phyloP scores from a whole-genome alignment of 768 basidiomycete species.

The Myochromella boudieri region DNA sequence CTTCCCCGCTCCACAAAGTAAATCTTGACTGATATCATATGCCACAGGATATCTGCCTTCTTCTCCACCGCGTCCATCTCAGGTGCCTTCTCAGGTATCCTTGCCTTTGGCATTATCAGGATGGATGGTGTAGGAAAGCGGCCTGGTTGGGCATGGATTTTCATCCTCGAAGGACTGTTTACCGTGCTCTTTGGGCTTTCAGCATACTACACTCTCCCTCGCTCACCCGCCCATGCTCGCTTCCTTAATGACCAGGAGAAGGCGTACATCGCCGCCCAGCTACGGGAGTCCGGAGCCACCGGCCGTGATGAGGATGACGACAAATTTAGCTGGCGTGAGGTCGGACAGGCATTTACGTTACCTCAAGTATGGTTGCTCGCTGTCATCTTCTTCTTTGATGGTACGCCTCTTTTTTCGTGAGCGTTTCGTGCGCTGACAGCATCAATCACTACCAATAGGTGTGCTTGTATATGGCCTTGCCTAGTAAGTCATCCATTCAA shows the following conservation, averaged over 20 bases:
- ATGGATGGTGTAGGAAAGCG: constrained; percentile 56
- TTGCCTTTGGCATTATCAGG: constrained; percentile 64
- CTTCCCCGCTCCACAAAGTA: constrained; percentile 3
- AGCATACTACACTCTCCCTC: constrained; percentile 50
- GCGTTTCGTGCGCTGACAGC: background rate
- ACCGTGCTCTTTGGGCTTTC: constrained; percentile 56
- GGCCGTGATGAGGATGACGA: constrained; percentile 35
- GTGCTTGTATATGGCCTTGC: constrained; percentile 47
- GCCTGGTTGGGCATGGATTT: constrained; percentile 71
- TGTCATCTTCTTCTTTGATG: constrained; percentile 52
- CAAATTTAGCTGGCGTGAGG: constrained; percentile 57
- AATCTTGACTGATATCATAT: constrained; percentile 29
- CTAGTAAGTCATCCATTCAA: constrained; percentile 35
- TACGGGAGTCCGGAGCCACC: constrained; percentile 40
- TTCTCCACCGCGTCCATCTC: constrained; percentile 57
- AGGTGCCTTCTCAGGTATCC: constrained; percentile 67
- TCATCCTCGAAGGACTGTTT: constrained; percentile 66
- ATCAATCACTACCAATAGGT: constrained; percentile 22
- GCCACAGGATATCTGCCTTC: constrained; percentile 43
- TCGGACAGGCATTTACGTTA: constrained; percentile 43
- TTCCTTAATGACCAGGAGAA: constrained; percentile 56
- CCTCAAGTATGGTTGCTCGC: constrained; percentile 57
- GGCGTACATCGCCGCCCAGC: constrained; percentile 39
- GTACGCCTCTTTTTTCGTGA: constrained; percentile 23
- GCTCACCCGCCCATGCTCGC: constrained; percentile 38